A percentile compares a stretch with the other conserved stretches of the same genome.
These are phyloP conservation scores for Solanum pennellii DNA, from an alignment of 257 asterid genomes.

Conservation along the genomic window DNA sequence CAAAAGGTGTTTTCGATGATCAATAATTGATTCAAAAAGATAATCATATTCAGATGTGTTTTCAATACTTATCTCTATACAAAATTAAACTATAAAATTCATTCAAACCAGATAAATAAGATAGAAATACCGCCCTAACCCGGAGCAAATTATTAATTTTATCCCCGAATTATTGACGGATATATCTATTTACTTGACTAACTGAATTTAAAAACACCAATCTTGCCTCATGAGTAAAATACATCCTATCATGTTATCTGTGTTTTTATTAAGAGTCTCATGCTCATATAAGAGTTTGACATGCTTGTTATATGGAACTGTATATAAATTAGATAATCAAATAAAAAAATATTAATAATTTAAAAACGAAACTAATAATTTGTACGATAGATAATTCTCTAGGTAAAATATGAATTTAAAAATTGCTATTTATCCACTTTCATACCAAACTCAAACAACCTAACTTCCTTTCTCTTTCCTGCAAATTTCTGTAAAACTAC, in stretches of 20 bases:
- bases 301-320: rapidly evolving
- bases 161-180: rapidly evolving
- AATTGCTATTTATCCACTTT: background rate
- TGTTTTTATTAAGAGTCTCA: rapidly evolving
- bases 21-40: background rate
- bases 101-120: background rate
- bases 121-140: background rate
- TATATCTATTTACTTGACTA: rapidly evolving
- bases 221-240: background rate
- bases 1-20: background rate
- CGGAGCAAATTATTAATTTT: background rate
- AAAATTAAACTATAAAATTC: background rate
- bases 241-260: rapidly evolving
- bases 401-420: background rate
- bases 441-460: background rate
- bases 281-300: background rate
- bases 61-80: too few species aligned
- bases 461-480: background rate
- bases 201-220: too few species aligned
- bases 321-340: too few species aligned
- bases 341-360: too few species aligned
- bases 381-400: too few species aligned
- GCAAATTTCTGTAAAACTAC: background rate
- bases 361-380: too few species aligned
- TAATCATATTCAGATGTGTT: background rate